Base-by-base conservation (phyloP, 129 eudicot genomes). In the Helianthus tuberosus region DNA sequence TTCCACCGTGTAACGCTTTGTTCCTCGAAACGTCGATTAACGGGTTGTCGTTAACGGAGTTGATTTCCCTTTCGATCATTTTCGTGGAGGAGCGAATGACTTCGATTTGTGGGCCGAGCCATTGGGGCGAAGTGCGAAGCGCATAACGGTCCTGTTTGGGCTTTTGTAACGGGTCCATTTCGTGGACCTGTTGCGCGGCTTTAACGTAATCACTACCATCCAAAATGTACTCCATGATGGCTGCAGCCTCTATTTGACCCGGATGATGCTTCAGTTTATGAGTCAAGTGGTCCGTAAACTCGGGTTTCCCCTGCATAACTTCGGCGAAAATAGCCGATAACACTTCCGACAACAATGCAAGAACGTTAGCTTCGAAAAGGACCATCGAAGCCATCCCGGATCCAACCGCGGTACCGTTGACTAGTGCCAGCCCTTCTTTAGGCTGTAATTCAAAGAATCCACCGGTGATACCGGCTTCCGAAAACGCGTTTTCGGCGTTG, bases 381-480 rank as follows among this genome's bases (percentile, higher is more conserved):
- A 86, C 91, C 83, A 80, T 86, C 0, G 91, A 86, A 17, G 91
- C 91, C 87, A 86, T 71, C 14, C 91, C 91, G 11, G 91, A 86
- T 5, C 91, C 91, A 20, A 86, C 91, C 3, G 91, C 86, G 0
- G 91, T 86, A 14, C 91, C 91, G 61, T 86, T 86, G 7, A 86
- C 91, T 5, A 86, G 74, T 27, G 91, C 91, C 1, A 85, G 74
- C 53, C 89, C 89, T 82, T 85, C 89, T 68, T 85, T 85, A 1
- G 89, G 89, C 51, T 85, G 91, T 13, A 86, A 69, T 79, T 83
- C 84, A 11, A 86, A 86, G 62, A 86, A 86, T 2, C 87, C 91
- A 3, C 60, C 74, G 0, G 54, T 36, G 0, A 86, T 78, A 9
- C 86, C 91, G 8, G 88, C 91, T 9, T 69, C 51, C 0, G 43